Percentiles rank a stretch among this genome's conserved stretches.
These are phyloP conservation scores for Neurospora sp. DNA, from an alignment of 495 filamentous ascomycete genomes.

Conservation along the genomic window DNA sequence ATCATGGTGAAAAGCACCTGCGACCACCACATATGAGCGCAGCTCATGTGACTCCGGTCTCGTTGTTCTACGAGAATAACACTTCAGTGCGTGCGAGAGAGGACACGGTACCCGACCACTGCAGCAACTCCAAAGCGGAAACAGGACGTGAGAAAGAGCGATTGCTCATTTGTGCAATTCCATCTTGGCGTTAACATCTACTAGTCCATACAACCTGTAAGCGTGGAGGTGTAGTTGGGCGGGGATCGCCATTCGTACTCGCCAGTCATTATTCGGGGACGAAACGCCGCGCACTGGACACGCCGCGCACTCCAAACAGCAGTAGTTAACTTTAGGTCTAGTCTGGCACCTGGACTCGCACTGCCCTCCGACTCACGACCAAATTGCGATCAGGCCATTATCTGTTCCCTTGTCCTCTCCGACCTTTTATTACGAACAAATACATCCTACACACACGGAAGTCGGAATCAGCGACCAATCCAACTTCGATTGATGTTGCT, in stretches of 20 bases:
- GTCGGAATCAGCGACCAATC: background rate
- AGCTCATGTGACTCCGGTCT: background rate
- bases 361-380: background rate
- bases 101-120: background rate
- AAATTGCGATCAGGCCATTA: background rate
- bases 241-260: background rate
- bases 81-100: background rate
- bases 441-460: background rate
- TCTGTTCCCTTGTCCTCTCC: background rate
- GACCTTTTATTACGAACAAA: background rate
- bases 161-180: background rate
- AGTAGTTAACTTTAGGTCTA: background rate
- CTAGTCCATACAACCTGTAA: background rate
- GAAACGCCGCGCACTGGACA: background rate
- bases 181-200: background rate
- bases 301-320: background rate
- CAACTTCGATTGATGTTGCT: background rate
- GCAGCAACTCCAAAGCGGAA: background rate
- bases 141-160: background rate
- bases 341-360: background rate
- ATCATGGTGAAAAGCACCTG: background rate
- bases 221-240: background rate
- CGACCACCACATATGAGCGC: background rate
- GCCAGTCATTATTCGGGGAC: background rate
- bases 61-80: background rate